A percentile compares a stretch with the other conserved stretches of the same genome.
Evolutionary conservation across 1,284 basidiomycete species (phyloP).

Genomic region (Malassezia brasiliensis): DNA sequence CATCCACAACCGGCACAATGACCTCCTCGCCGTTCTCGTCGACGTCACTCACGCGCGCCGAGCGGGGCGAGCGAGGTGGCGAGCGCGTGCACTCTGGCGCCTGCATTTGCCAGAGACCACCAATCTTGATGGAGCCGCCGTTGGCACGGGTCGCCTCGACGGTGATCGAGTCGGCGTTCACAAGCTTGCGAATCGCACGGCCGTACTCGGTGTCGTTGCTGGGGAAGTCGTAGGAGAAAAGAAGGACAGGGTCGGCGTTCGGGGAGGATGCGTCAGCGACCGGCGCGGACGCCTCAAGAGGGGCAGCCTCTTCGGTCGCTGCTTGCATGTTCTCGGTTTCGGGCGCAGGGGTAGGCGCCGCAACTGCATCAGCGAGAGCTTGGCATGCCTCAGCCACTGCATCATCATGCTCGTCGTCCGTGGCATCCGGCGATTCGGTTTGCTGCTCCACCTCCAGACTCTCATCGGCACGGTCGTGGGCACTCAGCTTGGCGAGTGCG

Average conservation of each 20-base stretch:
- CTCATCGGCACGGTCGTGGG: no score
- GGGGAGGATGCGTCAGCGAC: neutral
- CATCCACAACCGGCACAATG: neutral
- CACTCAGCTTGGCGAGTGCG: no score
- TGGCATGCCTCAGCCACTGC: no score
- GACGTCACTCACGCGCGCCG: conserved; percentile 14
- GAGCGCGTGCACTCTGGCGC: neutral
- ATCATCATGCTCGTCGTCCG: no score
- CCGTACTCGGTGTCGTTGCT: conserved; percentile 8
- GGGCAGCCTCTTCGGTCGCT: neutral
- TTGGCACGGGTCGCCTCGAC: conserved; percentile 7
- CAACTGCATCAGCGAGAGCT: neutral
- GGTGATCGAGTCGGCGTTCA: neutral
- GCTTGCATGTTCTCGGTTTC: neutral
- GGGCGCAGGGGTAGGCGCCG: neutral
- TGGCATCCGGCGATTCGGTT: no score
- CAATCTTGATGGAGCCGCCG: conserved; percentile 8
- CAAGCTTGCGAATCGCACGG: conserved; percentile 3
- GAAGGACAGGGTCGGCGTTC: neutral
- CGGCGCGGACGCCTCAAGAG: neutral
- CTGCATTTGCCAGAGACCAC: conserved; percentile 7
- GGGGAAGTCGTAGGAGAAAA: conserved; percentile 13
- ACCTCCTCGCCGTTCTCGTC: conserved; percentile 16
- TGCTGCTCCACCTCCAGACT: no score
- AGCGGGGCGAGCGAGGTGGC: conserved; percentile 9